Percentiles rank a stretch among this genome's conserved stretches.
Conservation (phyloP, 192 early-diverging fungal genomes). For the Coemansia sp. region DNA sequence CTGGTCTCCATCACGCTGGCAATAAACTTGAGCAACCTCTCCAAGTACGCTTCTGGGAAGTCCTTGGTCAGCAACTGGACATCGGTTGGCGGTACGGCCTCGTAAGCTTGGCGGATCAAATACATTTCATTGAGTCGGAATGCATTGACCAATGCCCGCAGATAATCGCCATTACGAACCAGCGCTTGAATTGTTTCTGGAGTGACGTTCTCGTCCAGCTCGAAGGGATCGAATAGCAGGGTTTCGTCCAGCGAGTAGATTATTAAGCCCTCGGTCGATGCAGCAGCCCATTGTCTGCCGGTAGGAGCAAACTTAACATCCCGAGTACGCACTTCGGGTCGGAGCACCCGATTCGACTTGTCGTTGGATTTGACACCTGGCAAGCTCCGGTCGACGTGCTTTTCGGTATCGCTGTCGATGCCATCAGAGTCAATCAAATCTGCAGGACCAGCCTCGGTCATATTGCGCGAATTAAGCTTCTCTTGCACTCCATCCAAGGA, state of each 20-base stretch:
- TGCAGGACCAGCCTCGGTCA: slow-evolving; percentile 91
- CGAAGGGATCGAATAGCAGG: slow-evolving; percentile 95
- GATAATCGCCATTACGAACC: slow-evolving; percentile 74
- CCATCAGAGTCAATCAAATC: slow-evolving; percentile 80
- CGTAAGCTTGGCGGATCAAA: slow-evolving; percentile 76
- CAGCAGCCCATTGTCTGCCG: slow-evolving; percentile 91
- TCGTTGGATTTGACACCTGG: slow-evolving; percentile 90
- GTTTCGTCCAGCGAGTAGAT: slow-evolving; percentile 95
- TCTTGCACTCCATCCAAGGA: slow-evolving; percentile 91
- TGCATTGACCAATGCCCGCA: slow-evolving; percentile 86
- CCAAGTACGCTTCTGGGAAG: slow-evolving; percentile 84
- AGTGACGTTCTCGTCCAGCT: slow-evolving; percentile 95
- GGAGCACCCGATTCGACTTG: slow-evolving; percentile 70
- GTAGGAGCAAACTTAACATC: slow-evolving; percentile 91
- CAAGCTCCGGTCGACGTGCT: slow-evolving; percentile 67
- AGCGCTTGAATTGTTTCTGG: slow-evolving; percentile 78
- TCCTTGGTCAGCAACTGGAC: slow-evolving; percentile 75
- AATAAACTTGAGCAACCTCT: slow-evolving; percentile 80
- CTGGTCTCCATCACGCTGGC: slow-evolving; percentile 73
- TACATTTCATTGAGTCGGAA: slow-evolving; percentile 88
- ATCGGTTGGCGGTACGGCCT: slow-evolving; percentile 73
- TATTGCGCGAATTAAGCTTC: slow-evolving; percentile 82
- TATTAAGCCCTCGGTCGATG: slow-evolving; percentile 91
- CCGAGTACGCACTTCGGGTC: slow-evolving; percentile 80
- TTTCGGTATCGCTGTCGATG: slow-evolving; percentile 81